Conservation (phyloP, 106 monocot species). For the Xerophyta viscosa region DNA sequence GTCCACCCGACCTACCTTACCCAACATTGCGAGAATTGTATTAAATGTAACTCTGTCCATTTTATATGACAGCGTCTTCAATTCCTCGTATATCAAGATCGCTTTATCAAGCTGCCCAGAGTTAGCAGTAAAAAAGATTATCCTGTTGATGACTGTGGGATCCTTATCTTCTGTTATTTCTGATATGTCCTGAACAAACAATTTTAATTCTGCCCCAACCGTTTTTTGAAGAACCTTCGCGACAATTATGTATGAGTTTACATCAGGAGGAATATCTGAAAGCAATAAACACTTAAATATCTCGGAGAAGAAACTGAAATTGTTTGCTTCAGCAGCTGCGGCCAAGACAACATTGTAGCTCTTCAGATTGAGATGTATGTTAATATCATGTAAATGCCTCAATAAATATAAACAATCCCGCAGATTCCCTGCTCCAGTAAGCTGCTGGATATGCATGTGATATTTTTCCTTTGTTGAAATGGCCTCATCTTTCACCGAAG, state of each 20-base stretch:
- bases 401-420: constrained; percentile 27
- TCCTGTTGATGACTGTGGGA: constrained; percentile 58
- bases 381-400: constrained; percentile 18
- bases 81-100: constrained; percentile 38
- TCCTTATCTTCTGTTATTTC: constrained; percentile 38
- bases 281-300: constrained; percentile 56
- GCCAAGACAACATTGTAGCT: constrained; percentile 41
- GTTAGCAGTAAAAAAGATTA: constrained; percentile 38
- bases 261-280: constrained; percentile 43
- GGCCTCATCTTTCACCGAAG: constrained; percentile 7
- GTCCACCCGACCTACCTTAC: constrained; percentile 45
- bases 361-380: constrained; percentile 19
- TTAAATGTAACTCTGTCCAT: constrained; percentile 67
- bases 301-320: constrained; percentile 34
- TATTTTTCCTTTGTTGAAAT: constrained; percentile 22
- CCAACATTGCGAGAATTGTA: constrained; percentile 56
- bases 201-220: constrained; percentile 20
- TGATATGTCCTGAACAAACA: constrained; percentile 40
- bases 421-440: constrained; percentile 38
- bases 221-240: constrained; percentile 38
- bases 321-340: constrained; percentile 25
- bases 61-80: constrained; percentile 38
- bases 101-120: constrained; percentile 42
- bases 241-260: constrained; percentile 37
- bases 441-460: constrained; percentile 28